Base-by-base conservation (phyloP, 257 asterid genomes). In the Rhazya stricta region DNA sequence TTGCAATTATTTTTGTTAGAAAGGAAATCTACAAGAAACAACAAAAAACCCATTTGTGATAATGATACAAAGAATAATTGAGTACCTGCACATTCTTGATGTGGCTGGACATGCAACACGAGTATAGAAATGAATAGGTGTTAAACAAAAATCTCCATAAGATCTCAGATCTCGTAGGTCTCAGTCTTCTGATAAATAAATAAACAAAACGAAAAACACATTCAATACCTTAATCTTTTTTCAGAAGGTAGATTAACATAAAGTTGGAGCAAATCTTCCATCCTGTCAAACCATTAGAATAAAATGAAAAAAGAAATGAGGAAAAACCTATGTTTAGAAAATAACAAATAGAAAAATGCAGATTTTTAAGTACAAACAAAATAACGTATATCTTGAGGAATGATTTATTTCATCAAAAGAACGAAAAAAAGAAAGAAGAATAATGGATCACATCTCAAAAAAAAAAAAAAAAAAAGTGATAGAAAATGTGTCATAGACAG, bases 61-160 rank as follows among this genome's bases (percentile, higher is more conserved):
- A n/a, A n/a, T n/a, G n/a, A n/a, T n/a, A 46, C 39, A 73, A 19
- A 56, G 30, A 73, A 67, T n/a, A n/a, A n/a, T n/a, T n/a, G 16
- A 30, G 45, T 79, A 90, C 96, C 96, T 87, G 86, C 75, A 87
- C 58, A 58, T 86, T 82, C 19, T 27, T 65, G 12, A 89, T 50
- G 21, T 86, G 83, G 61, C 96, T 89, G 79, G 2, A 27, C 71
- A 43, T 25, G 51, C 63, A 61, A n/a, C n/a, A n/a, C n/a, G n/a
- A n/a, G n/a, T n/a, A n/a, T n/a, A n/a, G n/a, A 69, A 67, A 6
- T 13, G 71, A 70, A 8, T 53, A 5, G n/a, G 0, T 54, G 46
- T 27, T 16, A 37, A 4, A 41, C 4, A 36, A 37, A 29, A 0
- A 5, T n/a, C n/a, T n/a, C n/a, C n/a, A 12, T 51, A 9, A 34